Evolutionary conservation across 495 filamentous ascomycete genomes (phyloP), one percentile per base, ranked within the genome.

Genomic region (Hypomontagnella monticulosa): DNA sequence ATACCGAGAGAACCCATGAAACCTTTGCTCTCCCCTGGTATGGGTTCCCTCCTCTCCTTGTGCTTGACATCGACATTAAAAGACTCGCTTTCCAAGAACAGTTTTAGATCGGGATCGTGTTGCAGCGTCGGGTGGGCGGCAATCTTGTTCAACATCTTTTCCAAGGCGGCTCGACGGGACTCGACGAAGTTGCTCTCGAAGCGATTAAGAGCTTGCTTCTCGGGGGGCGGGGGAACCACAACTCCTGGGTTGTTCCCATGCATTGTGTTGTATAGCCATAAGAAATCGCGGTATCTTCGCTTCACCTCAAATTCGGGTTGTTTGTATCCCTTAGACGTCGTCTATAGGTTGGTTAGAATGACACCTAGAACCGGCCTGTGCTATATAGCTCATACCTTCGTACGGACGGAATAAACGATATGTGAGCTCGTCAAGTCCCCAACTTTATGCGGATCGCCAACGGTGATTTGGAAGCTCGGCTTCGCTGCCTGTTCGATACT

Each of bases 151-250:
- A 98, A 77, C 95, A 98, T 98, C 63, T 94, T 88, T 77, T 99
- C 95, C 44, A 98, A 78, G 11, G 95, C 95, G 38, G 91, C 89
- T 72, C 95, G 84, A 66, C 95, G 81, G 18, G 92, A 90, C 75
- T 99, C 95, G 55, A 99, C 93, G 69, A 99, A 99, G 73, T 97
- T 96, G 57, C 88, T 91, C 77, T 99, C 95, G 71, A 99, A 99
- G 37, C 95, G 87, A 38, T 94, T 93, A 44, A 98, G 91, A 10
- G 95, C 93, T 78, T 99, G 96, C 79, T 99, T 99, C 81, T 99
- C 95, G 4, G 95, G 95, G 3, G 95, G 95, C 37, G 95, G 96
- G 1, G 95, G 95, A 15, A 98, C 93, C 56, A 99, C 91, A 38
- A 97, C 88, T 46, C 95, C 95, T 11, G 95, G 95, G 71, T 93